Conservation (phyloP, 768 basidiomycete genomes). For the Lyophyllum decastes region DNA sequence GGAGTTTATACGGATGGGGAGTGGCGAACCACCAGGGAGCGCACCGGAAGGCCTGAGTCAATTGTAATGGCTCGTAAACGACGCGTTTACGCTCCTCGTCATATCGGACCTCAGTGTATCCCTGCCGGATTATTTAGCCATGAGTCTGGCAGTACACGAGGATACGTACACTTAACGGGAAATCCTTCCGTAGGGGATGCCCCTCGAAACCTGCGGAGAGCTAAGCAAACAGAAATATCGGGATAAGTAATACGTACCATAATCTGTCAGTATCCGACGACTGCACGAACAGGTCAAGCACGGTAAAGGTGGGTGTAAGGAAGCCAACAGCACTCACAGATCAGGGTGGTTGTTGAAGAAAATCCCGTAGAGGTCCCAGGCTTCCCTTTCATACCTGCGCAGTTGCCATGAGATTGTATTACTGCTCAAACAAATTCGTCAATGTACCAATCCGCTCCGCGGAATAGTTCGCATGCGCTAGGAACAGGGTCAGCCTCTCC, state of each 20-base stretch:
- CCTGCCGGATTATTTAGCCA: slow-evolving; percentile 46
- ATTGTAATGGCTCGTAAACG: slow-evolving; percentile 95
- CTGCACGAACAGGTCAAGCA: slow-evolving; percentile 39
- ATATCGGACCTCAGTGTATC: slow-evolving; percentile 98
- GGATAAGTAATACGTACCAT: slow-evolving; percentile 56
- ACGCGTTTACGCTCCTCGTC: slow-evolving; percentile 98
- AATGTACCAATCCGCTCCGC: slow-evolving; percentile 92
- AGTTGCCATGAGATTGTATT: background rate
- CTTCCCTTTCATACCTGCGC: slow-evolving; percentile 91
- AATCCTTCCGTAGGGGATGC: slow-evolving; percentile 96
- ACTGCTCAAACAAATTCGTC: background rate
- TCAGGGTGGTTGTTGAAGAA: slow-evolving; percentile 98
- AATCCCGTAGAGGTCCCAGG: slow-evolving; percentile 97
- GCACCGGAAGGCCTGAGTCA: slow-evolving; percentile 97
- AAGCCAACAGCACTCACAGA: slow-evolving; percentile 57
- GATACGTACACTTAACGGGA: slow-evolving; percentile 84
- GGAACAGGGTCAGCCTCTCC: slow-evolving; percentile 92
- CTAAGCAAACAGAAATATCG: background rate
- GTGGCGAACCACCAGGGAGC: slow-evolving; percentile 11
- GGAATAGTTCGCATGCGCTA: slow-evolving; percentile 74
- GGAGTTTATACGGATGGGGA: background rate
- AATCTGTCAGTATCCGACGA: slow-evolving; percentile 96
- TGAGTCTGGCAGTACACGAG: background rate
- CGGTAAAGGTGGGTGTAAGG: background rate
- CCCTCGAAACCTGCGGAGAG: slow-evolving; percentile 81